A percentile compares a stretch with the other conserved stretches of the same genome.
Conservation (phyloP, 208 protist species). For the Leishmania amazonensis region DNA sequence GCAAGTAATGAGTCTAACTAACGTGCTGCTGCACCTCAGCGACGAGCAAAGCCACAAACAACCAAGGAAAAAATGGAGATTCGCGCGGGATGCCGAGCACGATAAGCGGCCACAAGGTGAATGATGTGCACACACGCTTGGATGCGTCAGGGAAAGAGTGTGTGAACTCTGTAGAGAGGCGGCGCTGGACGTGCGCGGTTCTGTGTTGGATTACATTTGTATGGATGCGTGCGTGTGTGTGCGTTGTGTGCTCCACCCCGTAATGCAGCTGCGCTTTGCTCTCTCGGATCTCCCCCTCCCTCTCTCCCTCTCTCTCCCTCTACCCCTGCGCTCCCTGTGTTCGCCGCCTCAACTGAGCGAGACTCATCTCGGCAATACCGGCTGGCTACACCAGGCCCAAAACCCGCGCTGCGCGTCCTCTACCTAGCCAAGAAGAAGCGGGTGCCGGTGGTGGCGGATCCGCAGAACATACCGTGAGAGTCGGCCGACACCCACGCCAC, state of each 20-base stretch:
- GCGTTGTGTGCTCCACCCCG: neutral
- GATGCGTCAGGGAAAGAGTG: neutral
- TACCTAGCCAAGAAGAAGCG: constrained; percentile 73
- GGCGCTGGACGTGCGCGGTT: neutral
- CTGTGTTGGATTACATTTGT: neutral
- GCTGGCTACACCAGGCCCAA: constrained; percentile 50
- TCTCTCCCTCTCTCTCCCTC: neutral
- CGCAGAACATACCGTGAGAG: constrained; percentile 60
- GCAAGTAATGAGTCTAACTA: neutral
- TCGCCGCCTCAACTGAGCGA: neutral
- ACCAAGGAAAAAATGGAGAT: neutral
- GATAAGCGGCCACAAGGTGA: neutral
- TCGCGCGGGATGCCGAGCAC: too few species aligned
- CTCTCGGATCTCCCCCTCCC: neutral
- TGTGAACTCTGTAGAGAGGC: neutral
- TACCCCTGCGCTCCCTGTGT: neutral
- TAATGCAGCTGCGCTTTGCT: neutral
- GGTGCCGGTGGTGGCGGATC: constrained; percentile 71
- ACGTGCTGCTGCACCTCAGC: neutral
- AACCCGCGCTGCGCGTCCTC: constrained; percentile 74
- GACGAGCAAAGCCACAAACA: neutral
- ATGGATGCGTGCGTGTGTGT: neutral
- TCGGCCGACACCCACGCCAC: constrained; percentile 58
- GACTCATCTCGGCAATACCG: constrained; percentile 39
- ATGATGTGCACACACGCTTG: neutral